Conservation (phyloP, 495 filamentous ascomycete genomes). For the Neurospora sp. region DNA sequence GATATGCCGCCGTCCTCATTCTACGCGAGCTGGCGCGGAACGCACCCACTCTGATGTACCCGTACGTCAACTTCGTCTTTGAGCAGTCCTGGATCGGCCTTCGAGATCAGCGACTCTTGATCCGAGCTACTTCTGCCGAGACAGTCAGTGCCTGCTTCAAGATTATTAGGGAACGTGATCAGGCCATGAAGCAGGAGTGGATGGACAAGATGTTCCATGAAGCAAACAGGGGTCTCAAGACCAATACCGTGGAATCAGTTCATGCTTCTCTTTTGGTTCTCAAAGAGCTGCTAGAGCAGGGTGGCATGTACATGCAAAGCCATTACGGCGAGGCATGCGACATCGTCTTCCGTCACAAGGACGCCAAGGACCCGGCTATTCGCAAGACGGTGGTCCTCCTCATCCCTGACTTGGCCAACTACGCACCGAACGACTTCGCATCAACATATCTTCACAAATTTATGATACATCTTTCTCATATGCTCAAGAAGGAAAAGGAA, state of each 20-base stretch:
- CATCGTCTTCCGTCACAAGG: constrained; percentile 78
- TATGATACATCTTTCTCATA: constrained; percentile 90
- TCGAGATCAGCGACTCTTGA: constrained; percentile 77
- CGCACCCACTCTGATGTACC: constrained; percentile 87
- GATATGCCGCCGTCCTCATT: constrained; percentile 84
- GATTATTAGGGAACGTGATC: constrained; percentile 85
- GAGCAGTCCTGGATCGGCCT: constrained; percentile 93
- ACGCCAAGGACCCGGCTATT: constrained; percentile 79
- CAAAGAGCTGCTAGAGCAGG: constrained; percentile 81
- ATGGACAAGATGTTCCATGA: constrained; percentile 82
- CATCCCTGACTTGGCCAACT: constrained; percentile 87
- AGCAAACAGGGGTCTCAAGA: constrained; percentile 64
- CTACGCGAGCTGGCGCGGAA: constrained; percentile 82
- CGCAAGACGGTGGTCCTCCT: constrained; percentile 77
- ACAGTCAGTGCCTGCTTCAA: constrained; percentile 87
- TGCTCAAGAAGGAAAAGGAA: constrained; percentile 93
- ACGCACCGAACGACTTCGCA: constrained; percentile 79
- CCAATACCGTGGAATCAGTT: constrained; percentile 68
- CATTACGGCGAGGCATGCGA: constrained; percentile 83
- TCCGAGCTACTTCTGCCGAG: constrained; percentile 83
- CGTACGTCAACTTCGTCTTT: constrained; percentile 80
- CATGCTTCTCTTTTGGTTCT: constrained; percentile 88
- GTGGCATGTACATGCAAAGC: constrained; percentile 97
- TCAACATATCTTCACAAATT: constrained; percentile 79
- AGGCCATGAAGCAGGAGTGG: constrained; percentile 71